Evolutionary conservation across 345 rosid species (phyloP).

Genomic region (Xanthoceras sorbifolium): DNA sequence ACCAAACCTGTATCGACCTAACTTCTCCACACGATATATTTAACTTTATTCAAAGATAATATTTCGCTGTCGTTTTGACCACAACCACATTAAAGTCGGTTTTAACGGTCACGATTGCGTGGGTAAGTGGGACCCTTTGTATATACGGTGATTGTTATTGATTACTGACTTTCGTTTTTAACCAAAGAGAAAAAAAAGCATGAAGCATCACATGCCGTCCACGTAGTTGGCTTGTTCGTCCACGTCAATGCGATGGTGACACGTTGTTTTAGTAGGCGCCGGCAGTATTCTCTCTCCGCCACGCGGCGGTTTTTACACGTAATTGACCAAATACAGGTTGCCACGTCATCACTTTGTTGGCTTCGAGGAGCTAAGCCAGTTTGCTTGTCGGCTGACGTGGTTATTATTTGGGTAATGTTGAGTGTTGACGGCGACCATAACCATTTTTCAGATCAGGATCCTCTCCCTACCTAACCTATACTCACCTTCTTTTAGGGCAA

Average conservation of each 20-base stretch:
- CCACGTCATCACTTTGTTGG: conserved; percentile 4
- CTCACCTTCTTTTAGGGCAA: too few relatives aligned
- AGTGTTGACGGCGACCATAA: too few relatives aligned
- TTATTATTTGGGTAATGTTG: too few relatives aligned
- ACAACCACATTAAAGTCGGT: too few relatives aligned
- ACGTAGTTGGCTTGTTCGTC: not conserved
- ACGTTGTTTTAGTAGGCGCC: not conserved
- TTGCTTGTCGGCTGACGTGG: not conserved
- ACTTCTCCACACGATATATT: not conserved
- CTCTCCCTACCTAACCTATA: too few relatives aligned
- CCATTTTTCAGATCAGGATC: too few relatives aligned
- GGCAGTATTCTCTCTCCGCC: not conserved
- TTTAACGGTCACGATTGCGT: not conserved
- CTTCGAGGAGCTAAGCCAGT: not conserved
- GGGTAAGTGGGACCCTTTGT: not conserved
- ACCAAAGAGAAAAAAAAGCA: not conserved
- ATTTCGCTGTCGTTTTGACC: not conserved
- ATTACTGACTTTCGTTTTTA: not conserved
- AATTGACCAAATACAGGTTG: not conserved
- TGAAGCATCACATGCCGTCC: not conserved
- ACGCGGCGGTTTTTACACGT: conserved; percentile 11
- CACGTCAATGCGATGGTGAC: conserved; percentile 9
- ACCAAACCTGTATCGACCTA: not conserved
- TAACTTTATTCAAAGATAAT: not conserved
- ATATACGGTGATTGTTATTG: not conserved